These are phyloP conservation scores for Phytopythium boreale DNA, from an alignment of 352 stramenopile species.

Conservation along the genomic window DNA sequence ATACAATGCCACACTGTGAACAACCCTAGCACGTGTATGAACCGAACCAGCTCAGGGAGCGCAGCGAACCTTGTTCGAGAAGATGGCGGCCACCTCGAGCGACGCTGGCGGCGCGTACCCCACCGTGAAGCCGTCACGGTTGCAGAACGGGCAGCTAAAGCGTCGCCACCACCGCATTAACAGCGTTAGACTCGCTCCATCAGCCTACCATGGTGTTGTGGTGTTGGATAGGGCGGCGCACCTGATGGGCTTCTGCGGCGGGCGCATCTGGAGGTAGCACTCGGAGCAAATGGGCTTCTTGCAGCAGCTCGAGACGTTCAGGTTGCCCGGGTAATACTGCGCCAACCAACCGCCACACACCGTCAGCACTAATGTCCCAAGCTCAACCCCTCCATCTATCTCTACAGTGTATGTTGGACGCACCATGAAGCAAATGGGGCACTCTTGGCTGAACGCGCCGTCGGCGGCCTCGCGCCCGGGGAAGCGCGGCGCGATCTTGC, in stretches of 20 bases:
- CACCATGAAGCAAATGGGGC: conserved; percentile 84
- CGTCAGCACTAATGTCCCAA: too few relatives aligned
- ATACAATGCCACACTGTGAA: not conserved
- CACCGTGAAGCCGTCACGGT: conserved; percentile 55
- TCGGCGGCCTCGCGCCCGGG: conserved; percentile 57
- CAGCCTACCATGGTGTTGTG: not conserved
- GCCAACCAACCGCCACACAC: not conserved
- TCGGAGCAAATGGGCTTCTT: conserved; percentile 74
- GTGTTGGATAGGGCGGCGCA: not conserved
- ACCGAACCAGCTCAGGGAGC: not conserved
- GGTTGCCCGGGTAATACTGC: conserved; percentile 58
- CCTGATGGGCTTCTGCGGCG: conserved; percentile 44
- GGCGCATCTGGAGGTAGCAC: conserved; percentile 64
- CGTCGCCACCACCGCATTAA: conserved; percentile 2
- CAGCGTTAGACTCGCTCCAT: not conserved
- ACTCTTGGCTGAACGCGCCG: conserved; percentile 66
- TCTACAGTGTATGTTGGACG: not conserved
- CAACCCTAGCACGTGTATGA: conserved; percentile 8
- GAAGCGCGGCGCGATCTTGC: conserved; percentile 74
- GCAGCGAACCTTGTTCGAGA: conserved; percentile 28
- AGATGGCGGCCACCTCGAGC: conserved; percentile 44
- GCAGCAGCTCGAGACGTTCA: conserved; percentile 63
- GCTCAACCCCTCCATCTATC: too few relatives aligned
- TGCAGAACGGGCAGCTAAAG: conserved; percentile 79
- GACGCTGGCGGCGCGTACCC: conserved; percentile 43